A percentile compares a stretch with the other conserved stretches of the same genome.
Conservation (phyloP, 2,329 filamentous ascomycete species). For the Botrytis aclada region DNA sequence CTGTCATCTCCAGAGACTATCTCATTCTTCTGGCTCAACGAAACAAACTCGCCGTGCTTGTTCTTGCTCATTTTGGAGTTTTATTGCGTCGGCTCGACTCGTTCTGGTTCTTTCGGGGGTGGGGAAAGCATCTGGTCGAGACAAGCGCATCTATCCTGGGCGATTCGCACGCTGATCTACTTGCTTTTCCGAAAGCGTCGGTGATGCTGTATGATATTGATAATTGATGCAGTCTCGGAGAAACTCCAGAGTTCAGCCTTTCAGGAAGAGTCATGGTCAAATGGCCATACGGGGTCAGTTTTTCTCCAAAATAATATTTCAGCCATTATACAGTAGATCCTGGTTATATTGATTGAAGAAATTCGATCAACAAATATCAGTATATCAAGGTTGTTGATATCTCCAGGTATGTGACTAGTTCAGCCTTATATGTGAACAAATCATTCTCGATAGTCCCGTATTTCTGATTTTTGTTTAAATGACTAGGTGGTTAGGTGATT, state of each 20-base stretch:
- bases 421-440: too few species aligned
- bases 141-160: neutral
- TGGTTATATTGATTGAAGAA: neutral
- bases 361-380: neutral
- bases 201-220: neutral
- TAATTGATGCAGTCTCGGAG: neutral
- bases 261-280: neutral
- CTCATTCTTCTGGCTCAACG: neutral
- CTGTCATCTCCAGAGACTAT: neutral
- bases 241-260: neutral
- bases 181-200: neutral
- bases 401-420: too few species aligned
- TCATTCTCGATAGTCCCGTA: too few species aligned
- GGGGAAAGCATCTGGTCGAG: neutral
- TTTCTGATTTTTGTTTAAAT: too few species aligned
- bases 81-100: neutral
- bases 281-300: neutral
- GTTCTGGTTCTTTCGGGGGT: neutral
- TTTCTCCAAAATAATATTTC: neutral
- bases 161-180: neutral
- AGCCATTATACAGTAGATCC: neutral
- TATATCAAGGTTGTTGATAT: too few species aligned
- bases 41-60: neutral
- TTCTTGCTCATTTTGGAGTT: neutral
- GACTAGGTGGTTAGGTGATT: too few species aligned